Evolutionary conservation across 148 eudicot species (phyloP), one percentile per base, ranked within the genome.

Genomic region (Rhododendron henanense): DNA sequence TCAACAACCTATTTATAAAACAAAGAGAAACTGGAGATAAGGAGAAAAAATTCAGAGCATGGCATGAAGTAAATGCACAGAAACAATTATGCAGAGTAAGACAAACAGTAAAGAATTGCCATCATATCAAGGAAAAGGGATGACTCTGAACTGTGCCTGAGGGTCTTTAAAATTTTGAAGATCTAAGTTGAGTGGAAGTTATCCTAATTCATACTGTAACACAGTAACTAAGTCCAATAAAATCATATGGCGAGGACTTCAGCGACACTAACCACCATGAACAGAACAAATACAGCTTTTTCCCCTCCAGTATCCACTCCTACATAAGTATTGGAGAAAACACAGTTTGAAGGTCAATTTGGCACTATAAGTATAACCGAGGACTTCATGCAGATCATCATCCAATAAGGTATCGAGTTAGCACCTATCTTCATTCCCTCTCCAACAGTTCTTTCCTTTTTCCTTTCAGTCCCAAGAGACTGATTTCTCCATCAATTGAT

Each of bases 1-100:
- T 95, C 99, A 76, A 93, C 95, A 84, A 95, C 91, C 99, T 97
- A 90, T 74, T 79, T 55, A 85, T 28, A 84, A 31, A 85, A 84
- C 3, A 67, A 69, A 84, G 61, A 44, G 79, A 51, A 87, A 35
- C 35, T 18, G 33, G n/a, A 39, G 53, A 71, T 71, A 15, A 59
- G 75, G 83, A 71, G 5, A 25, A n/a, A 23, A n/a, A 71, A 83
- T 16, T 79, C 45, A 84, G 39, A 63, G 31, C 61, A 84, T 23
- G 45, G 33, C 76, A 28, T 31, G 44, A 50, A 28, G 77, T 23
- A 47, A 45, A 57, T 11, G 39, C 84, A 37, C 45, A 50, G 6
- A 28, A 87, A 78, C 14, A 86, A 80, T 50, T 79, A 83, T 31
- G 67, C 85, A 73, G 13, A 84, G 33, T 5, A 25, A 51, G 11